These are phyloP conservation scores for Macadamia integrifolia DNA, from an alignment of 164 flowering plant species.

Conservation along the genomic window DNA sequence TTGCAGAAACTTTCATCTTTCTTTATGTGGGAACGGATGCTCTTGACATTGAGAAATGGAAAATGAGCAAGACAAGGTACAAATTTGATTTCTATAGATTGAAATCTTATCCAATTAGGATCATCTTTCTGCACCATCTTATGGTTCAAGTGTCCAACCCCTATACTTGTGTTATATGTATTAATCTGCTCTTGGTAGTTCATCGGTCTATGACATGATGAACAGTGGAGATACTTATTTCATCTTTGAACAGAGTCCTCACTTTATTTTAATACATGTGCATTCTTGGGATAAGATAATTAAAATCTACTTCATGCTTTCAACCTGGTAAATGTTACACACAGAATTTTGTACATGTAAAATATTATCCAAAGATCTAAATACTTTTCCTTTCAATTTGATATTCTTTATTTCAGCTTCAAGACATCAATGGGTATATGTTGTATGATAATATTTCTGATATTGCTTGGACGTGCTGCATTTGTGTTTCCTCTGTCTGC, in stretches of 20 bases:
- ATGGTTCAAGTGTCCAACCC: not conserved
- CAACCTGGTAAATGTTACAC: too few species aligned
- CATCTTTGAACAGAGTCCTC: too few species aligned
- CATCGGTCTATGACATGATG: too few species aligned
- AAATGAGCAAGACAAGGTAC: constrained; percentile 53
- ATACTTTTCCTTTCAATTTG: not conserved
- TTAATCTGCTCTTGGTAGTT: too few species aligned
- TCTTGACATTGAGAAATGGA: constrained; percentile 85
- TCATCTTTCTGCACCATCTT: not conserved
- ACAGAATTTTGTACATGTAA: too few species aligned
- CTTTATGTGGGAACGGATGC: constrained; percentile 94
- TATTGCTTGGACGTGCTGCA: constrained; percentile 78
- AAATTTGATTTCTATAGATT: not conserved
- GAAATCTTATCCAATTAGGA: not conserved
- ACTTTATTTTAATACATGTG: too few species aligned
- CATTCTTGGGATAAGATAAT: too few species aligned
- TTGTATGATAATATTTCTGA: constrained; percentile 36
- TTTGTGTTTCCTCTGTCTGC: constrained; percentile 81
- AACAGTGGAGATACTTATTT: too few species aligned
- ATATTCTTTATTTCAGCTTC: constrained; percentile 36
- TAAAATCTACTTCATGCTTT: too few species aligned
- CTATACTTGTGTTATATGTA: too few species aligned
- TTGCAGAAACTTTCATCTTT: constrained; percentile 83
- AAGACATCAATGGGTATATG: constrained; percentile 36
- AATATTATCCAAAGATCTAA: not conserved